Evolutionary conservation across 2,329 filamentous ascomycete species (phyloP).

Genomic region (Claviceps maximensis): DNA sequence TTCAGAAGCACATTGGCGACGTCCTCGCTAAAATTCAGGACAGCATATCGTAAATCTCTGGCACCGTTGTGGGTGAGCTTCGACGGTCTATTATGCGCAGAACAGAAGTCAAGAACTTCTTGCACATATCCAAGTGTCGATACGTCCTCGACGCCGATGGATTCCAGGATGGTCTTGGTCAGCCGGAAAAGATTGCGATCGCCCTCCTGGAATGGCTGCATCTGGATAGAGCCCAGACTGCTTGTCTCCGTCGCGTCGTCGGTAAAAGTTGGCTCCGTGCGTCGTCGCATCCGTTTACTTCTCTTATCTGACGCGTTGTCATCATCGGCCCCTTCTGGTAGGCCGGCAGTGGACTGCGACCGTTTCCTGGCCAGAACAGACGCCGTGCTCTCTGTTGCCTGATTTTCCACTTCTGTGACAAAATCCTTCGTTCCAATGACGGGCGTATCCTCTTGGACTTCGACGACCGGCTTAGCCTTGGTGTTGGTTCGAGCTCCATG

Average conservation of each 20-base stretch:
- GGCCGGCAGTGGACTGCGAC: conserved; percentile 47
- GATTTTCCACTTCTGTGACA: conserved; percentile 15
- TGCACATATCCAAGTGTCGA: conserved; percentile 30
- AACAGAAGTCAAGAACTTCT: conserved; percentile 39
- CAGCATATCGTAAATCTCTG: conserved; percentile 33
- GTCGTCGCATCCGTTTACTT: conserved; percentile 50
- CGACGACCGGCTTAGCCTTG: not conserved
- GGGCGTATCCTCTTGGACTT: conserved; percentile 13
- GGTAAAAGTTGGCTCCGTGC: conserved; percentile 34
- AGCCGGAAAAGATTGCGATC: conserved; percentile 43
- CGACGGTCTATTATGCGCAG: conserved; percentile 34
- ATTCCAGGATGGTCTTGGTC: conserved; percentile 41
- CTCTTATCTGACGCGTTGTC: conserved; percentile 45
- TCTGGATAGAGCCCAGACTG: conserved; percentile 37
- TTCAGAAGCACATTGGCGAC: conserved; percentile 37
- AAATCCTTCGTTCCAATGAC: conserved; percentile 12
- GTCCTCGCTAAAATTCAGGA: conserved; percentile 41
- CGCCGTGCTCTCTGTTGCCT: conserved; percentile 22
- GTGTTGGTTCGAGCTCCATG: conserved; percentile 3
- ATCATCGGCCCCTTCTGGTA: conserved; percentile 42
- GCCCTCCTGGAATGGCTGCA: conserved; percentile 43
- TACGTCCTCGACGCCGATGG: conserved; percentile 39
- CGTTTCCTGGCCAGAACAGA: conserved; percentile 40
- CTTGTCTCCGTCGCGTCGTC: conserved; percentile 41
- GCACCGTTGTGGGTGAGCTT: conserved; percentile 34